These are phyloP conservation scores for Dendrobium chrysotoxum DNA, from an alignment of 106 monocot species.

Conservation along the genomic window DNA sequence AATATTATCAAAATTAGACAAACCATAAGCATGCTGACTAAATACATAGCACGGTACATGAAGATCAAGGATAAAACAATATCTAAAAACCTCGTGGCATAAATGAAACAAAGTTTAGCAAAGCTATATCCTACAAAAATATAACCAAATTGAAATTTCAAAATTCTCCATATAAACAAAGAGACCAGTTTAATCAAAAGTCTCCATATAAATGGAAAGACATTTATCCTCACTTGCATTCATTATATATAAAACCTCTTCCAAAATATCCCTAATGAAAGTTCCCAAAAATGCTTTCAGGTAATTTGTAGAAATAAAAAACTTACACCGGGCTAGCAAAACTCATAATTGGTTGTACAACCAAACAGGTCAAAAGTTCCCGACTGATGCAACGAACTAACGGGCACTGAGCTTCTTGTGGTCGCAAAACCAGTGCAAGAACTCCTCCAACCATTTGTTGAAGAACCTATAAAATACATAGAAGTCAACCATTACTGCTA, in stretches of 20 bases:
- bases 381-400: slow-evolving; percentile 64
- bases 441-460: slow-evolving; percentile 82
- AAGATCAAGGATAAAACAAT: background rate
- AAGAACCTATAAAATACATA: slow-evolving; percentile 57
- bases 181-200: background rate
- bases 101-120: background rate
- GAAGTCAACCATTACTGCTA: slow-evolving; percentile 9
- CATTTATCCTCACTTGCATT: background rate
- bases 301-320: slow-evolving; percentile 3
- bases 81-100: background rate
- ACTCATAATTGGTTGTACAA: slow-evolving; percentile 82
- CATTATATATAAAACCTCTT: background rate
- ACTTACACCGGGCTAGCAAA: slow-evolving; percentile 85
- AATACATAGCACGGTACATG: background rate
- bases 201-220: background rate
- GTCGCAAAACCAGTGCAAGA: slow-evolving; percentile 60
- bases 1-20: background rate
- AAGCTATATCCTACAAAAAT: background rate
- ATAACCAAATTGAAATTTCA: background rate
- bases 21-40: background rate
- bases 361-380: slow-evolving; percentile 79
- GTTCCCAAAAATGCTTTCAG: background rate
- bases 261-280: background rate
- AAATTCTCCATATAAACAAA: background rate
- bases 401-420: slow-evolving; percentile 73